Evolutionary conservation across 805 yeast species (phyloP), one percentile per base, ranked within the genome.

Genomic region (Hanseniaspora meyeri): DNA sequence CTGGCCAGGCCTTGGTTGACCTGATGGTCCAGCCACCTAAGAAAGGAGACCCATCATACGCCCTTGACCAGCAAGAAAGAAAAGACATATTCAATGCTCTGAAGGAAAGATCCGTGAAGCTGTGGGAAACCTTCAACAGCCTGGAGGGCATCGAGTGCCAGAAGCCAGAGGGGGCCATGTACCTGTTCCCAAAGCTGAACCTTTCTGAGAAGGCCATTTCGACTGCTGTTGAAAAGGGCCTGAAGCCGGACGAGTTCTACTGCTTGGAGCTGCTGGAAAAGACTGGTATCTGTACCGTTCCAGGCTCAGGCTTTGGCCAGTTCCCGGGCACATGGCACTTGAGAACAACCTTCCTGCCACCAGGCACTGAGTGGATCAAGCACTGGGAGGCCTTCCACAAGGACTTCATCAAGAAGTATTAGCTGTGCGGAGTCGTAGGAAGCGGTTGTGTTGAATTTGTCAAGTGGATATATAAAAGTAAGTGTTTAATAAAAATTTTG

Each of bases 271-370:
- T 93, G 58, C 76, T 93, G 62, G 91, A 91, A 61, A 69, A 72
- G 49, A 89, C 98, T 7, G 99, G 99, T 63, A 88, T 93, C 59
- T 93, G 99, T 71, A 87, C 95, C 46, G 95, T 93, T 60, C 97
- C 99, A 34, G 99, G 98, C 43, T 81, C 88, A 37, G 99, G 99
- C 0, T 93, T 93, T 64, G 97, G 97, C 36, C 98, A 93, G 72
- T 84, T 76, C 49, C 82, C 82, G 49, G 95, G 88, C 20, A 89
- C 97, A 4, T 85, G 77, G 72, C 99, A 93, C 67, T 77, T 93
- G 64, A 83, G 99, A 76, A 93, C 98, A 1, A 93, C 99, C 0
- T 93, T 93, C 74, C 76, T 93, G 65, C 95, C 98, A 14, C 97
- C 97, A 16, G 97, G 97, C 45, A 77, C 79, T 29, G 91, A 87